phyloP scores from a whole-genome alignment of 306 rosid species.

The Sicyos edulis region DNA sequence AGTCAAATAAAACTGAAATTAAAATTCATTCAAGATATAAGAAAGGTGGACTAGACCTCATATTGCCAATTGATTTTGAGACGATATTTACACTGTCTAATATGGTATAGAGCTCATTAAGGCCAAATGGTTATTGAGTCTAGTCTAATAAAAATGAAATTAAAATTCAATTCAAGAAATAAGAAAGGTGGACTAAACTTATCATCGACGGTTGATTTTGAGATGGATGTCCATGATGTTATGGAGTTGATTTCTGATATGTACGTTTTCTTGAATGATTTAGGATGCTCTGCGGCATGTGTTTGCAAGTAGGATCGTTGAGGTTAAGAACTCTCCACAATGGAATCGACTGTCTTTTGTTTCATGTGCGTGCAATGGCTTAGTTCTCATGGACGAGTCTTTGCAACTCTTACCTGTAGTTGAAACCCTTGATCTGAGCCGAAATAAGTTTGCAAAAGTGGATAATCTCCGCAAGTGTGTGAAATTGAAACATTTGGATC shows the following conservation, averaged over 20 bases:
- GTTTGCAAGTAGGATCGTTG: constrained; percentile 86
- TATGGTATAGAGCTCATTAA: too few relatives aligned
- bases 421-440: constrained; percentile 89
- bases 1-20: too few relatives aligned
- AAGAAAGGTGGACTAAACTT: too few relatives aligned
- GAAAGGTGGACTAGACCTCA: too few relatives aligned
- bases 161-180: too few relatives aligned
- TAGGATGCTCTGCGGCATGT: constrained; percentile 94
- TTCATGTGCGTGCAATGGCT: constrained; percentile 91
- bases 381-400: constrained; percentile 97
- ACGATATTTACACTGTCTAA: too few relatives aligned
- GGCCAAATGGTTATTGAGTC: too few relatives aligned
- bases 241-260: neutral
- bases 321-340: constrained; percentile 68
- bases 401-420: constrained; percentile 87
- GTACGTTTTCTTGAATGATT: neutral
- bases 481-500: constrained; percentile 89
- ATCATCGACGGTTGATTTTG: too few relatives aligned
- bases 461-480: constrained; percentile 85
- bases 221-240: too few relatives aligned
- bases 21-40: too few relatives aligned
- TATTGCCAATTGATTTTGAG: too few relatives aligned
- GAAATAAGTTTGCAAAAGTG: constrained; percentile 85
- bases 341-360: constrained; percentile 91
- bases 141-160: too few relatives aligned